Evolutionary conservation across 2,329 filamentous ascomycete species (phyloP), one percentile per base, ranked within the genome.

Genomic region (Fusarium oligoseptatum): DNA sequence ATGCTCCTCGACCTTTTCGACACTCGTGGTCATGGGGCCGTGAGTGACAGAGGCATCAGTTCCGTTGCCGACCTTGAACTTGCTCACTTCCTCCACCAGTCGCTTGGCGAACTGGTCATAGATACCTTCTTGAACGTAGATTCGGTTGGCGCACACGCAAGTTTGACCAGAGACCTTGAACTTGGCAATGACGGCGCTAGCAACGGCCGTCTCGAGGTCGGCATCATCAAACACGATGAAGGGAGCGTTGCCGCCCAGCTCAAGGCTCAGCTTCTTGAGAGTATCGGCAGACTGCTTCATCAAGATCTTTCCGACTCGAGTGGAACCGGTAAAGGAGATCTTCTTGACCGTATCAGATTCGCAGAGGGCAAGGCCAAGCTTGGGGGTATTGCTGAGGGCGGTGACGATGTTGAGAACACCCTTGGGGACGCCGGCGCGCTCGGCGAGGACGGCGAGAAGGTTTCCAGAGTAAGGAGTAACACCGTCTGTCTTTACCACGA

Each of bases 161-260:
- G 95, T 98, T 86, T 98, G 95, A 24, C 95, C 95, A 0, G 93
- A 95, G 36, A 92, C 93, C 66, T 95, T 92, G 90, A 97, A 98
- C 83, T 98, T 98, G 78, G 90, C 94, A 22, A 91, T 85, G 61
- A 97, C 88, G 34, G 94, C 85, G 80, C 74, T 87, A 84, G 65
- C 83, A 66, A 95, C 91, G 2, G 93, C 93, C 6, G 83, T 83
- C 52, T 94, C 92, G n/a, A 95, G 83, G 79, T 95, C 91, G n/a
- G 92, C 90, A 76, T 94, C 93, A 76, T 94, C 92, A 77, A 95
- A 95, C 27, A 95, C 92, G 70, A 95, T 94, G 81, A 94, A 94
- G 0, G 93, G 93, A 0, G 92, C 91, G 79, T 95, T 95, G 14
- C 93, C 93, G 55, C 93, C 75, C 1, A 78, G 89, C 79, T 95